phyloP scores from a whole-genome alignment of 1,284 basidiomycete genomes.

The Sporisorium reilianum region DNA sequence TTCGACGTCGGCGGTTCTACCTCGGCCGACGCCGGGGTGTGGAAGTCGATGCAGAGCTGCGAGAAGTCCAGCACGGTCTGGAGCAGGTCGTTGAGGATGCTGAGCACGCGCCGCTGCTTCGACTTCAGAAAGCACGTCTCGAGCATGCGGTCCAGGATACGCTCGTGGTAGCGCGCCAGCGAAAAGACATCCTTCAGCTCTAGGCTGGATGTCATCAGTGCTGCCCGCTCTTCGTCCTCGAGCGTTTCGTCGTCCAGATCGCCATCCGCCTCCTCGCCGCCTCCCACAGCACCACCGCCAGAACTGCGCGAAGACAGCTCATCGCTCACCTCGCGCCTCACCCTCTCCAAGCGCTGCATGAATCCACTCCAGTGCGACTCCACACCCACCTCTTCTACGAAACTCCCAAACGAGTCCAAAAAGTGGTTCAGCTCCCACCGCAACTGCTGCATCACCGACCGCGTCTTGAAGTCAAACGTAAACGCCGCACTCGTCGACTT shows the following conservation, averaged over 20 bases:
- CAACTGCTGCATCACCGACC: slow-evolving; percentile 36
- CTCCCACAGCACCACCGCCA: neutral
- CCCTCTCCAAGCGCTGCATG: slow-evolving; percentile 34
- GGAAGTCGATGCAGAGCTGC: slow-evolving; percentile 40
- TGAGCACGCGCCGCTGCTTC: slow-evolving; percentile 22
- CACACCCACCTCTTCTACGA: slow-evolving; percentile 44
- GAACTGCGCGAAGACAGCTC: slow-evolving; percentile 18
- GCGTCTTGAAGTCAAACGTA: slow-evolving; percentile 28
- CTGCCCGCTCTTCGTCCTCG: slow-evolving; percentile 33
- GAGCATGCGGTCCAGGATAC: slow-evolving; percentile 55
- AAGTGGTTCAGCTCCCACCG: slow-evolving; percentile 38
- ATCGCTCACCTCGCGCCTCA: slow-evolving; percentile 31
- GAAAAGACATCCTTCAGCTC: slow-evolving; percentile 60
- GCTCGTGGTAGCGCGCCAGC: slow-evolving; percentile 54
- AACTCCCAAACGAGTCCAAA: slow-evolving; percentile 27
- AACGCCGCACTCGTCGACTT: slow-evolving; percentile 33
- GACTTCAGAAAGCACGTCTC: slow-evolving; percentile 49
- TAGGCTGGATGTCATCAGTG: slow-evolving; percentile 26
- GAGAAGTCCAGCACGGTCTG: slow-evolving; percentile 47
- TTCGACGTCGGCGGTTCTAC: slow-evolving; percentile 22
- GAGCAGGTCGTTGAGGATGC: slow-evolving; percentile 35
- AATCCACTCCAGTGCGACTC: slow-evolving; percentile 40
- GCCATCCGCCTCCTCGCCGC: slow-evolving; percentile 6
- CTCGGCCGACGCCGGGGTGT: slow-evolving; percentile 7
- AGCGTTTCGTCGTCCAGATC: slow-evolving; percentile 40